Evolutionary conservation across 306 rosid species (phyloP).

Genomic region (Ormosia semicastrata): DNA sequence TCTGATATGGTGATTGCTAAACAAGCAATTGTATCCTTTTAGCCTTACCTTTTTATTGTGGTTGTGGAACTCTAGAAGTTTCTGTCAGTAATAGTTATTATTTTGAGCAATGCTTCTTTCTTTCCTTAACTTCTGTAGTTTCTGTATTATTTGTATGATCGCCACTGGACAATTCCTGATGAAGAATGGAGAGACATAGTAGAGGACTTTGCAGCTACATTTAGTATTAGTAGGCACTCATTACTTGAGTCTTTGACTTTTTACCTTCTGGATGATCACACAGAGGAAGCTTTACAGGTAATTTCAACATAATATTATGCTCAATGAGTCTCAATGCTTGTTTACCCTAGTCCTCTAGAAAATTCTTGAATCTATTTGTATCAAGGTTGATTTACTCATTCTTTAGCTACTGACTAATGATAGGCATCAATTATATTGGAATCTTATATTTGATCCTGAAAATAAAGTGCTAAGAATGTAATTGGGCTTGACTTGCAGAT

Average conservation of each 20-base stretch:
- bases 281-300: slow-evolving; percentile 90
- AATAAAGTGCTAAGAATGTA: neutral
- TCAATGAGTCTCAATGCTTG: slow-evolving; percentile 3
- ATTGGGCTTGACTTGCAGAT: neutral
- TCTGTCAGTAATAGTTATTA: slow-evolving; percentile 15
- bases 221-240: slow-evolving; percentile 70
- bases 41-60: neutral
- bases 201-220: slow-evolving; percentile 84
- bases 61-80: slow-evolving; percentile 5
- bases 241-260: slow-evolving; percentile 78
- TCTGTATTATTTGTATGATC: slow-evolving; percentile 90
- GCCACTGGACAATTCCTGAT: slow-evolving; percentile 87
- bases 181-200: slow-evolving; percentile 75
- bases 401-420: neutral
- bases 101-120: neutral
- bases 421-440: neutral
- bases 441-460: slow-evolving; percentile 6
- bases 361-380: slow-evolving; percentile 14
- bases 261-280: slow-evolving; percentile 84
- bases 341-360: neutral
- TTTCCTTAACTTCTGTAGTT: slow-evolving; percentile 72
- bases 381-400: slow-evolving; percentile 1
- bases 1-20: slow-evolving; percentile 85
- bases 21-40: slow-evolving; percentile 97
- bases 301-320: slow-evolving; percentile 17